Conservation (phyloP, 2,329 filamentous ascomycete species). For the Trichophyton mentagrophytes region DNA sequence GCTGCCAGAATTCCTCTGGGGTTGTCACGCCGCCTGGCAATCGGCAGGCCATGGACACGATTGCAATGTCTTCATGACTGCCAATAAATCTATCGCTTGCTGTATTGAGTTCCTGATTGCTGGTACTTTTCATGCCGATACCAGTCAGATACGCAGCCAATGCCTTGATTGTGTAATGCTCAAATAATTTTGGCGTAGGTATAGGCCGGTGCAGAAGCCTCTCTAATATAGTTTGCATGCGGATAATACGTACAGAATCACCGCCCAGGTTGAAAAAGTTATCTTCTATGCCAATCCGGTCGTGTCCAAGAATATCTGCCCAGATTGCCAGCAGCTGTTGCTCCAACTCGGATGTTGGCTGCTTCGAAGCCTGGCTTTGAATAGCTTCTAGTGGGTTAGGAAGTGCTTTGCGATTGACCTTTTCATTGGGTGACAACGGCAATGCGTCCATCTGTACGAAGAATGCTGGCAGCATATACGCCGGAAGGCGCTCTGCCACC, state of each 20-base stretch:
- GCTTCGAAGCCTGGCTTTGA: neutral
- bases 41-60: slow-evolving; percentile 5
- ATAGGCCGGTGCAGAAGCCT: neutral
- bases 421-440: slow-evolving; percentile 23
- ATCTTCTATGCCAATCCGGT: slow-evolving; percentile 5
- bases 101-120: neutral
- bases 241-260: slow-evolving; percentile 7
- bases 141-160: slow-evolving; percentile 1
- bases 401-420: slow-evolving; percentile 21
- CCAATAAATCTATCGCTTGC: neutral
- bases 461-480: slow-evolving; percentile 25
- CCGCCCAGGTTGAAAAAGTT: slow-evolving; percentile 10
- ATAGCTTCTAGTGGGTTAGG: slow-evolving; percentile 4
- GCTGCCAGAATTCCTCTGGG: slow-evolving; percentile 2
- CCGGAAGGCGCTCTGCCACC: slow-evolving; percentile 16
- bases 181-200: slow-evolving; percentile 2
- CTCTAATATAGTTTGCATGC: neutral
- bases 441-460: slow-evolving; percentile 26
- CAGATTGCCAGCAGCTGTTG: slow-evolving; percentile 7
- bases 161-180: slow-evolving; percentile 5
- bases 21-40: slow-evolving; percentile 6
- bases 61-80: slow-evolving; percentile 5
- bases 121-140: neutral
- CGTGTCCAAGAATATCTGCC: slow-evolving; percentile 6
- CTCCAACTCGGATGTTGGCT: slow-evolving; percentile 1